Conservation (phyloP, 352 stramenopile species). For the Blastocystis hominis region DNA sequence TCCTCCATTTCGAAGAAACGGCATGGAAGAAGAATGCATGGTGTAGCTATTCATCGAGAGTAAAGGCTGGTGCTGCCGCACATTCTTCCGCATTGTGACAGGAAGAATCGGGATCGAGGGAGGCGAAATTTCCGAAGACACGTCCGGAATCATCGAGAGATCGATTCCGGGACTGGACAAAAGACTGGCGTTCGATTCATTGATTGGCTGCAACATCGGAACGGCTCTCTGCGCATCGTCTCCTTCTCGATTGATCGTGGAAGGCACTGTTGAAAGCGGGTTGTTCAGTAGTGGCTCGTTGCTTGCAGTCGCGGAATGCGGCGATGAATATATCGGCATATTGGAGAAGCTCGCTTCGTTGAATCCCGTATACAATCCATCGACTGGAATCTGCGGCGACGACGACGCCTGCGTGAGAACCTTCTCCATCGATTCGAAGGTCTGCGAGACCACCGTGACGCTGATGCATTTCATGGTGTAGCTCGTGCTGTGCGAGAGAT, state of each 20-base stretch:
- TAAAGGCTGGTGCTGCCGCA: neutral
- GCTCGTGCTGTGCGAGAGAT: neutral
- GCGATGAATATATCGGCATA: neutral
- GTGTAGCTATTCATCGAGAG: neutral
- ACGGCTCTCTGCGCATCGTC: neutral
- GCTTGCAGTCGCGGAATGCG: neutral
- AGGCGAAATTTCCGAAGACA: neutral
- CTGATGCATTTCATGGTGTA: conserved; percentile 18
- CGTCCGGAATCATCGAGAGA: neutral
- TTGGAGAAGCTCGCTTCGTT: neutral
- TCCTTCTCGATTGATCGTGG: no score
- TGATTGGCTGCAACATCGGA: neutral
- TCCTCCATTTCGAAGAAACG: neutral
- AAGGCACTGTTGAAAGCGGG: neutral
- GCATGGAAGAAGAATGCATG: neutral
- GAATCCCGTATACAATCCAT: no score
- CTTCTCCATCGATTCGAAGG: neutral
- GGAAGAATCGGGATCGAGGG: neutral
- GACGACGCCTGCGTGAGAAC: neutral
- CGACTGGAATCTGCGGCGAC: no score
- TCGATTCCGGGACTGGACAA: neutral
- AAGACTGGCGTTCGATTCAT: neutral
- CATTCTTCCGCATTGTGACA: neutral
- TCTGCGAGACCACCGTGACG: neutral
- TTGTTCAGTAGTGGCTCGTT: neutral